Percentiles rank a stretch among this genome's conserved stretches.
Conservation (phyloP, 192 early-diverging fungal genomes). For the Coemansia sp. region DNA sequence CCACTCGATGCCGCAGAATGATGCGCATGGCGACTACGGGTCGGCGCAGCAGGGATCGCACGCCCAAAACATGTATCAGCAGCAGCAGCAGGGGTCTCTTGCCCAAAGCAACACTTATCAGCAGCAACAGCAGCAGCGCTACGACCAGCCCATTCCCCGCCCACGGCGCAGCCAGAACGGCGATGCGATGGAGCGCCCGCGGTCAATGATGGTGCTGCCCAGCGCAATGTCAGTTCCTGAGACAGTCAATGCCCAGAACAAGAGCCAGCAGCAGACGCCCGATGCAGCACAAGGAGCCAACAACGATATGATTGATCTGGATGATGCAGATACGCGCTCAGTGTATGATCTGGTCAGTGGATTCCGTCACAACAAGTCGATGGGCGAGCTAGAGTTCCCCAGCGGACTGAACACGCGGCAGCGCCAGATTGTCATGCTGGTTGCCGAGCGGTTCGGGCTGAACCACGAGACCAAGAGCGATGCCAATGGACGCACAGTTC, state of each 20-base stretch:
- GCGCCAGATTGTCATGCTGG: conserved; percentile 63
- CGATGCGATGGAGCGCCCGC: conserved; percentile 28
- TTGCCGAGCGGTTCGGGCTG: conserved; percentile 69
- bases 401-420: conserved; percentile 61
- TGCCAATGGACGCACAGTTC: conserved; percentile 40
- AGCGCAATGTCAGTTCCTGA: conserved; percentile 49
- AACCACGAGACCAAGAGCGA: conserved; percentile 55
- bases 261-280: conserved; percentile 25
- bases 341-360: conserved; percentile 71
- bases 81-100: background rate
- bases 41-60: background rate
- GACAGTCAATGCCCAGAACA: conserved; percentile 5
- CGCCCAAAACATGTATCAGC: background rate
- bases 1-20: conserved; percentile 3
- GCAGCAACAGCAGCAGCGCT: conserved; percentile 29
- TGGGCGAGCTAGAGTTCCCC: conserved; percentile 67
- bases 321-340: conserved; percentile 67
- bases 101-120: background rate
- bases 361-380: conserved; percentile 67
- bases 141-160: conserved; percentile 45
- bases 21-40: conserved; percentile 29
- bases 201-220: conserved; percentile 49
- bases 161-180: conserved; percentile 36
- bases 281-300: conserved; percentile 11
- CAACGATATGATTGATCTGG: conserved; percentile 60